phyloP scores from a whole-genome alignment of 2,329 filamentous ascomycete species.

The Byssoonygena ceratinophila region DNA sequence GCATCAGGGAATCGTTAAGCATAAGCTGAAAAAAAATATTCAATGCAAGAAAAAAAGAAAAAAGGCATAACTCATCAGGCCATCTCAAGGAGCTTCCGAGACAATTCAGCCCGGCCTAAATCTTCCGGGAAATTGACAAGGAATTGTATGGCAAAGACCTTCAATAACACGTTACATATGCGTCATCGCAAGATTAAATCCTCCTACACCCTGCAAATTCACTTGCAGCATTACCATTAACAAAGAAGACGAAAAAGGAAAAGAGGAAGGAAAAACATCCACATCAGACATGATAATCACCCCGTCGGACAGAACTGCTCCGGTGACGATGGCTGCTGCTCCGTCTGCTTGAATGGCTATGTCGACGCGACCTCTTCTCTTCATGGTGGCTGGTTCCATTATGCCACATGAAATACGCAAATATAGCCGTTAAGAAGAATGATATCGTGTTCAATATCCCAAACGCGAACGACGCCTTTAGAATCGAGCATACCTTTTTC shows the following conservation, averaged over 20 bases:
- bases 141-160: not conserved
- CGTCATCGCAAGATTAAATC: not conserved
- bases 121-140: not conserved
- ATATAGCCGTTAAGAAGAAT: conserved; percentile 64
- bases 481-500: conserved; percentile 77
- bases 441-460: conserved; percentile 79
- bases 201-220: not conserved
- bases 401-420: conserved; percentile 46
- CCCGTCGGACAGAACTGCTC: conserved; percentile 21
- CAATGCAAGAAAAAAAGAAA: not conserved
- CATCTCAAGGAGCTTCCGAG: not conserved
- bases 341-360: conserved; percentile 22
- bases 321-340: conserved; percentile 12
- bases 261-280: not conserved
- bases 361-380: conserved; percentile 27
- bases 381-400: conserved; percentile 30
- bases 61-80: not conserved
- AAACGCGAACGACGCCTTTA: conserved; percentile 82
- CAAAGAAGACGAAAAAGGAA: too few species aligned
- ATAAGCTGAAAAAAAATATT: not conserved
- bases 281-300: conserved; percentile 25
- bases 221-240: too few species aligned
- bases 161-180: not conserved
- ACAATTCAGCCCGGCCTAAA: not conserved
- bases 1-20: not conserved